phyloP scores from a whole-genome alignment of 768 basidiomycete genomes.

The Clitopilus hobsonii region DNA sequence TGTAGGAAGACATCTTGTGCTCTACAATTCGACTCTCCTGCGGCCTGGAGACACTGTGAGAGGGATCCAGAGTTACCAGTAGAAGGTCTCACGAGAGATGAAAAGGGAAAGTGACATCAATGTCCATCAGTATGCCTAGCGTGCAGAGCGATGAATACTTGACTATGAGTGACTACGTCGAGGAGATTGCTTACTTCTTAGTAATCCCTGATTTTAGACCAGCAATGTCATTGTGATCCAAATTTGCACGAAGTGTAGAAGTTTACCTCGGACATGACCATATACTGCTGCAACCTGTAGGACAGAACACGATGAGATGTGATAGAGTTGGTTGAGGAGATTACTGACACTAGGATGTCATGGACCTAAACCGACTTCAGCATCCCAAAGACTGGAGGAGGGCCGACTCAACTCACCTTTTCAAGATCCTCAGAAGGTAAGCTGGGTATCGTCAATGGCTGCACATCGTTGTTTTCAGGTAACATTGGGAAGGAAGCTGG shows the following conservation, averaged over 20 bases:
- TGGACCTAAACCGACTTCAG: conserved; percentile 40
- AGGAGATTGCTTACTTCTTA: too few species aligned
- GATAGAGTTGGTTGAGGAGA: too few species aligned
- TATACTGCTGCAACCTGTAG: too few species aligned
- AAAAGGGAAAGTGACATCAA: conserved; percentile 41
- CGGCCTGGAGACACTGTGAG: conserved; percentile 19
- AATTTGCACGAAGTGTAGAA: too few species aligned
- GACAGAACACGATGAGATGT: too few species aligned
- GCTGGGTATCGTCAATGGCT: not conserved
- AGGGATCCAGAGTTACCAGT: not conserved
- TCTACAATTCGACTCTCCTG: conserved; percentile 56
- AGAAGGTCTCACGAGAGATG: conserved; percentile 32
- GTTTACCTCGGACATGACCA: too few species aligned
- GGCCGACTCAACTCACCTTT: conserved; percentile 44
- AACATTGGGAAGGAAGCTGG: conserved; percentile 40
- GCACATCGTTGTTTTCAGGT: conserved; percentile 26
- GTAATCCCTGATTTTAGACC: too few species aligned
- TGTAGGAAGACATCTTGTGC: conserved; percentile 55
- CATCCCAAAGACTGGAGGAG: too few species aligned
- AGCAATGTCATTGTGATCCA: too few species aligned
- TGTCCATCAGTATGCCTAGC: conserved; percentile 48
- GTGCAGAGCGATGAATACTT: too few species aligned
- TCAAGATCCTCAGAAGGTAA: conserved; percentile 40
- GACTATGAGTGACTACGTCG: too few species aligned
- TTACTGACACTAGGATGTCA: conserved; percentile 48